Base-by-base conservation (phyloP, 2,329 filamentous ascomycete species). In the Trichoderma cornu-damae region DNA sequence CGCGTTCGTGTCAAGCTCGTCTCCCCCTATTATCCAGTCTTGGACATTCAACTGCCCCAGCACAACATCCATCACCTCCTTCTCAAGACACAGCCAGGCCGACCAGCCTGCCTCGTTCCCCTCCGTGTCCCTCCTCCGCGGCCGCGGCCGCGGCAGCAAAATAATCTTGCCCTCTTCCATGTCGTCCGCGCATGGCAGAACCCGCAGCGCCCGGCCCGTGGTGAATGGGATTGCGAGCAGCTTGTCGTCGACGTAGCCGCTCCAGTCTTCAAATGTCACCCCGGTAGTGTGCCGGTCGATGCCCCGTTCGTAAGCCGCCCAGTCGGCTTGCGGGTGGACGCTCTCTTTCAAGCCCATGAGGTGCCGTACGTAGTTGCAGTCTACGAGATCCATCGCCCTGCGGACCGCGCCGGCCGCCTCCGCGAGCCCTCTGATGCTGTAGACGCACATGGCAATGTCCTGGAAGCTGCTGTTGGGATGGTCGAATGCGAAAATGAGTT, bases 211-310 rank as follows among this genome's bases (percentile, higher is more conserved):
- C 7, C 1, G 4, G 11, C 20, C 24, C 22, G 1, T 24, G 3
- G 28, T 44, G 24, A 4, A 43, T 1, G 64, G 58, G 7, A 65
- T 46, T 14, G 55, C 28, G 6, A 40, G 28, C 16, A 20, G 35
- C n/a, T 40, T 14, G 9, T 54, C 12, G 6, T 35, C 43, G 3
- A 61, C 60, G 37, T 50, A 61, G 6, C 49, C 46, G n/a, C 60
- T 57, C 64, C 65, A 66, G 51, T 64, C 57, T 46, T 66, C 63
- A 47, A 65, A 63, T 14, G 52, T 47, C 6, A 64, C 35, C n/a
- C 59, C 58, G 9, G 44, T 11, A 3, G 58, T 60, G 30, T 54
- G 50, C 14, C 62, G 57, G 18, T 42, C 34, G 20, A 65, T 43
- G 8, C 44, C 61, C 20, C 61, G 43, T 24, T 55, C 47, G 18